phyloP scores from a whole-genome alignment of 495 filamentous ascomycete species.

The Tuber microsphaerosporum region DNA sequence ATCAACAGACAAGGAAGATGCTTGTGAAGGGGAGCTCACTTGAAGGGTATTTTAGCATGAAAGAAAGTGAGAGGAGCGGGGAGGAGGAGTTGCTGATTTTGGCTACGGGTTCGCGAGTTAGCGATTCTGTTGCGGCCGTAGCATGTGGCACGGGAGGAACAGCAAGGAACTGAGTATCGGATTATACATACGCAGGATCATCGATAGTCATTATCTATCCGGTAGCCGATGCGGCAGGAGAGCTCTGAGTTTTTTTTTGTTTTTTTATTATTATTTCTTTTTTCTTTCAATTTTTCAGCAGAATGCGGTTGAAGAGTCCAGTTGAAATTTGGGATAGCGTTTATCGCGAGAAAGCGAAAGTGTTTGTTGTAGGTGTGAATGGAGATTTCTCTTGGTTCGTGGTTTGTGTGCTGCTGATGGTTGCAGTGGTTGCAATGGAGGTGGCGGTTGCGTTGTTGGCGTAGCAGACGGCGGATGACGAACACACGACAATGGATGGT shows the following conservation, averaged over 20 bases:
- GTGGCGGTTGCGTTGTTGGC: background rate
- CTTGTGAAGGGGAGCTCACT: slow-evolving; percentile 25
- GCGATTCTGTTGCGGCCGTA: background rate
- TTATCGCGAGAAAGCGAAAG: background rate
- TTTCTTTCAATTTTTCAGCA: background rate
- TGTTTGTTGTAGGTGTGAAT: background rate
- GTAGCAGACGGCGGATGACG: background rate
- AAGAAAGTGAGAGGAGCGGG: slow-evolving; percentile 39
- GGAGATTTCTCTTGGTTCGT: background rate
- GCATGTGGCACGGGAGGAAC: background rate
- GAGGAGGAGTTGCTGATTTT: slow-evolving; percentile 36
- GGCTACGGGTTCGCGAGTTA: slow-evolving; percentile 17
- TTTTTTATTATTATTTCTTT: background rate
- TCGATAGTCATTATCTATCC: slow-evolving; percentile 35
- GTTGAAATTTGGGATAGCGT: background rate
- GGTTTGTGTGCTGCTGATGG: background rate
- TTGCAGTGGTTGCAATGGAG: background rate
- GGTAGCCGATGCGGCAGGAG: background rate
- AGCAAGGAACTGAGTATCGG: background rate
- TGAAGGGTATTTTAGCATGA: slow-evolving; percentile 42
- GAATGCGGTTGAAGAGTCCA: background rate
- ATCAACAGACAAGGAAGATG: slow-evolving; percentile 3
- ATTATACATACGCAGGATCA: slow-evolving; percentile 32
- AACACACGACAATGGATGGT: background rate
- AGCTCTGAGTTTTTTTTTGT: background rate